phyloP scores from a whole-genome alignment of 2,329 filamentous ascomycete genomes.

The Claviceps lovelessii region DNA sequence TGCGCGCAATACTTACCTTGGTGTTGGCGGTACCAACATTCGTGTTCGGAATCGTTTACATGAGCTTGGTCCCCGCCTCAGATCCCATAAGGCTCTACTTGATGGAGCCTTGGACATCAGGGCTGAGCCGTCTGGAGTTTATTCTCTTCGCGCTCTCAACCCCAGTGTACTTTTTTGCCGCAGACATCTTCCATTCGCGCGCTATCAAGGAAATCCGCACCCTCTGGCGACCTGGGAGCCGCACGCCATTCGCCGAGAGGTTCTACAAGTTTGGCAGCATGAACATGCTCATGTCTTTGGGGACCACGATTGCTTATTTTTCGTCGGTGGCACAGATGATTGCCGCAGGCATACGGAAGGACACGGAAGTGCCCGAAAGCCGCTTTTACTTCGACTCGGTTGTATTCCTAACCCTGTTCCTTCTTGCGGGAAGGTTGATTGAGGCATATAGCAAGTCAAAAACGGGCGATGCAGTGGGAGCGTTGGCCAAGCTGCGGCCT shows the following conservation, averaged over 20 bases:
- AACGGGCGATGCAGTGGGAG: constrained; percentile 72
- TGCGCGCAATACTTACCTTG: constrained; percentile 56
- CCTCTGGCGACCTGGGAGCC: constrained; percentile 65
- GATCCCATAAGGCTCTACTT: constrained; percentile 48
- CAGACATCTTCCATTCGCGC: constrained; percentile 69
- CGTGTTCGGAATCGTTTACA: constrained; percentile 77
- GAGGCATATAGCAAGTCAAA: constrained; percentile 88
- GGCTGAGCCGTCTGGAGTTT: constrained; percentile 64
- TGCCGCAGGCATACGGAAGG: constrained; percentile 36
- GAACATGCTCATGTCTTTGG: constrained; percentile 85
- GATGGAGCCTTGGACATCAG: constrained; percentile 55
- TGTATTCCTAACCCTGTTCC: constrained; percentile 79
- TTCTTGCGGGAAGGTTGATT: constrained; percentile 58
- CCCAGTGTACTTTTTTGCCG: constrained; percentile 73
- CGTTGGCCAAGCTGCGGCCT: constrained; percentile 63
- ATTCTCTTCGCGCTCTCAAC: constrained; percentile 70
- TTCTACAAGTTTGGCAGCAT: constrained; percentile 94
- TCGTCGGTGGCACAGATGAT: constrained; percentile 69
- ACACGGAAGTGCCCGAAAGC: constrained; percentile 25
- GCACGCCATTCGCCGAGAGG: constrained; percentile 54
- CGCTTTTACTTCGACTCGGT: constrained; percentile 82
- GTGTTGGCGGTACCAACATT: constrained; percentile 68
- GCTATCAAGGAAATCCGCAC: constrained; percentile 65
- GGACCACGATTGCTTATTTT: constrained; percentile 76
- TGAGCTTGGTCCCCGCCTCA: constrained; percentile 56